Conservation (phyloP, 768 basidiomycete species). For the Mycena rosella region DNA sequence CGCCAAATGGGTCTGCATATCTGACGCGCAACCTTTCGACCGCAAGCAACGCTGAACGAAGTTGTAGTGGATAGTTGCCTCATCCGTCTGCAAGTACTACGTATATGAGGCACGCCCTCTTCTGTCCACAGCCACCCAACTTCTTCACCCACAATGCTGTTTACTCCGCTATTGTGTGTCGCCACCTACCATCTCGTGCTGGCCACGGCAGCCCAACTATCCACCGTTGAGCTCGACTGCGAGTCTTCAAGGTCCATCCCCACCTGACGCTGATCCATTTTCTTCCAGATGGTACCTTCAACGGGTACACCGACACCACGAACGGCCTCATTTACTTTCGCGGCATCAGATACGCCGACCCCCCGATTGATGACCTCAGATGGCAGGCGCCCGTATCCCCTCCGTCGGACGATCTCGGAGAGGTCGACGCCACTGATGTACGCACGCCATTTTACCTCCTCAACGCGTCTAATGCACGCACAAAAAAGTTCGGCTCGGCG, state of each 20-base stretch:
- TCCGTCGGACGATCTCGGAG: conserved; percentile 50
- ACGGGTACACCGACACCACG: conserved; percentile 46
- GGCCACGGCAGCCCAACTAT: conserved; percentile 10
- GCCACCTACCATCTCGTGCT: neutral
- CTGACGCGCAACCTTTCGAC: neutral
- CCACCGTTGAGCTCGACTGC: conserved; percentile 43
- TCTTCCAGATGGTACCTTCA: conserved; percentile 54
- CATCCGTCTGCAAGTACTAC: neutral
- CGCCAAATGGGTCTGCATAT: neutral
- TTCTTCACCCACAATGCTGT: neutral
- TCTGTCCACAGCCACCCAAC: neutral
- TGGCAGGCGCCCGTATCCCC: conserved; percentile 56
- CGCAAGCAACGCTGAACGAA: neutral
- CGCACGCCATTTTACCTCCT: conserved; percentile 6
- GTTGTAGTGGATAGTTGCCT: no score
- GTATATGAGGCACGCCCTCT: neutral
- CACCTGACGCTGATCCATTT: neutral
- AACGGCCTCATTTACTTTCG: conserved; percentile 52
- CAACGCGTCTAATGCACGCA: neutral
- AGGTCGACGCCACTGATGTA: conserved; percentile 52
- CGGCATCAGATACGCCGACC: conserved; percentile 58
- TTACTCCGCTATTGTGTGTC: neutral
- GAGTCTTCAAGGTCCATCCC: conserved; percentile 6
- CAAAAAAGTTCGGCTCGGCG: conserved; percentile 47
- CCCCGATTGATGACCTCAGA: no score